Evolutionary conservation across 495 filamentous ascomycete species (phyloP), one percentile per base, ranked within the genome.

Genomic region (Lophiostoma macrostomum): DNA sequence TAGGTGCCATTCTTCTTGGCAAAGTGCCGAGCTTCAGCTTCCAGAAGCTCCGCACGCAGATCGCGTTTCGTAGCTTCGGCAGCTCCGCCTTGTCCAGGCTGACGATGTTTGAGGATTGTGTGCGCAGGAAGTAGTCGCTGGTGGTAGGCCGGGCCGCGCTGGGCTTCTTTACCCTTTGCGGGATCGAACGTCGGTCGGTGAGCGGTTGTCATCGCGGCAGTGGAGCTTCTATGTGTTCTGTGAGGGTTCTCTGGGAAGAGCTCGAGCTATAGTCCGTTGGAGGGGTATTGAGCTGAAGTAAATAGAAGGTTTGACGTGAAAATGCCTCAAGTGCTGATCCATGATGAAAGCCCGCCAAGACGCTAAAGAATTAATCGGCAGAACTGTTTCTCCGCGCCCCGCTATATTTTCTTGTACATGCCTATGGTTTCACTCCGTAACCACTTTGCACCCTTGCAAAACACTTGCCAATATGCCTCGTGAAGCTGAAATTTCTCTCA

Each of bases 121-220:
- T 97, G 83, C 8, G 93, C 93, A 4, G 93, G 94, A 1, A 96
- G 83, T 10, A 97, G 85, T 45, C 93, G 84, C 75, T 96, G 93
- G 69, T 98, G 93, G 72, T 96, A 97, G 51, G 93, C 93, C 31
- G 89, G 87, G 13, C 93, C 93, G 61, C 90, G 85, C 46, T 87
- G 86, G 65, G 91, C 88, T 69, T 98, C 93, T 79, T 95, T 96
- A 60, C 94, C 93, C 67, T 85, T 84, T 32, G 93, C 91, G 87
- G 91, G 91, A 67, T 96, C 91, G 62, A 96, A 96, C 0, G 91
- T 96, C 53, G 91, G 91, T 69, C 91, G 82, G 63, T 93, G 87
- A 28, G 80, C 80, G 76, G 64, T 65, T 31, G 70, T 71, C 69
- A 73, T 71, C 19, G 29, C 63, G 24, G 8, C 5, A 41, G 24